Evolutionary conservation across 371 early-diverging fungal genomes (phyloP).

Genomic region (Polyrhizophydium stewartii): DNA sequence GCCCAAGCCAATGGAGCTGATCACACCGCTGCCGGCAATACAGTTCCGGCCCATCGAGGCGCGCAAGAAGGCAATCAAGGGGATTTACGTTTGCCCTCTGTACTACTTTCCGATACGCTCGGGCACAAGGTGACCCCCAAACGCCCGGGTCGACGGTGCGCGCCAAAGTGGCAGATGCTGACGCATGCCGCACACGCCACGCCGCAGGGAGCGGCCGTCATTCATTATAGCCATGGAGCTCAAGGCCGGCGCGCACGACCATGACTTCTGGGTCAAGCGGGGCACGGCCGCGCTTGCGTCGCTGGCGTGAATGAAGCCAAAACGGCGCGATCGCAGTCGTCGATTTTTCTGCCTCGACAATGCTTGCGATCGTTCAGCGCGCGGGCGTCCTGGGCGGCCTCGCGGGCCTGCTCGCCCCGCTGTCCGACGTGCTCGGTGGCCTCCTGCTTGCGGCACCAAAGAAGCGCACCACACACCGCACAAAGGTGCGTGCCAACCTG

Average conservation of each 20-base stretch:
- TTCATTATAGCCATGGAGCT: conserved; percentile 50
- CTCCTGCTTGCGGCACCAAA: conserved; percentile 8
- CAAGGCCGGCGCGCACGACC: conserved; percentile 42
- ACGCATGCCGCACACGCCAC: not conserved
- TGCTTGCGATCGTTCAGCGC: not conserved
- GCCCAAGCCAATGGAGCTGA: conserved; percentile 51
- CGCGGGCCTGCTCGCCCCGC: too few relatives aligned
- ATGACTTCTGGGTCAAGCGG: conserved; percentile 49
- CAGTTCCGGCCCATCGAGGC: conserved; percentile 50
- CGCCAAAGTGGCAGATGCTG: not conserved
- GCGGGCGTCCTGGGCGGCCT: too few relatives aligned
- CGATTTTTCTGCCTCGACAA: not conserved
- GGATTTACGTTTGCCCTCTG: conserved; percentile 46
- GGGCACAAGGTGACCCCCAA: conserved; percentile 33
- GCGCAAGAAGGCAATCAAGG: conserved; percentile 46
- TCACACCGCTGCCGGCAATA: conserved; percentile 47
- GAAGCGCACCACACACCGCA: conserved; percentile 11
- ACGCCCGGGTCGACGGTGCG: too few relatives aligned
- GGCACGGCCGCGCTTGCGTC: conserved; percentile 43
- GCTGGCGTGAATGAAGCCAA: conserved; percentile 11
- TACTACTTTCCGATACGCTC: conserved; percentile 51
- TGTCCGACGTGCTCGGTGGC: not conserved
- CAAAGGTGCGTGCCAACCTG: too few relatives aligned
- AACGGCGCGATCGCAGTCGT: not conserved
- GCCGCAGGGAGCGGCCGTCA: conserved; percentile 42